phyloP scores from a whole-genome alignment of 2,329 filamentous ascomycete species.

The Penicillium palitans region DNA sequence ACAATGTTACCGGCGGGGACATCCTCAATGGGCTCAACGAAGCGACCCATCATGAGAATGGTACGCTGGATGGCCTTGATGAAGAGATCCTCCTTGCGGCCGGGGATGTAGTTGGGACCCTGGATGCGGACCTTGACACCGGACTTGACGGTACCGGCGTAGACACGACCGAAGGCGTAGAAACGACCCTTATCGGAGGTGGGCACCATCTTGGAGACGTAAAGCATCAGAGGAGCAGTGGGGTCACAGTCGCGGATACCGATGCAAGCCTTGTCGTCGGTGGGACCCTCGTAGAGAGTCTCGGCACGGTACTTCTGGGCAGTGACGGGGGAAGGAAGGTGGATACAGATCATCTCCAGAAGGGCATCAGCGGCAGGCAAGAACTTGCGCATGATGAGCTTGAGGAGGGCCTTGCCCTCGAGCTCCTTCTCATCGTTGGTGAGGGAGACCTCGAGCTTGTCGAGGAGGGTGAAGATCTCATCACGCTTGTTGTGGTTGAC shows the following conservation, averaged over 20 bases:
- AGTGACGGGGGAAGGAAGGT: conserved; percentile 92
- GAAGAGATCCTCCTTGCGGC: conserved; percentile 98
- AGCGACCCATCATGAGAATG: conserved; percentile 99
- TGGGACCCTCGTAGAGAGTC: conserved; percentile 97
- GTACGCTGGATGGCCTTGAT: conserved; percentile 99
- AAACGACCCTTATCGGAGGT: conserved; percentile 99
- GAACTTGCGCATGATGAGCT: conserved; percentile 98
- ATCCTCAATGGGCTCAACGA: conserved; percentile 98
- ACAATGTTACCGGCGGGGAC: conserved; percentile 99
- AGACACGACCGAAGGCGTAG: conserved; percentile 99
- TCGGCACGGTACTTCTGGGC: conserved; percentile 98
- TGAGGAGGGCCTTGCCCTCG: conserved; percentile 96
- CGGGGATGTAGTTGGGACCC: conserved; percentile 96
- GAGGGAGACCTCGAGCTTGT: conserved; percentile 96
- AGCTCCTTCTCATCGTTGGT: conserved; percentile 80
- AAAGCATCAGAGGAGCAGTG: conserved; percentile 98
- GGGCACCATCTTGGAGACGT: conserved; percentile 99
- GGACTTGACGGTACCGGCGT: conserved; percentile 95
- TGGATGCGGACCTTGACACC: conserved; percentile 99
- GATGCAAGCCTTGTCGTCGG: conserved; percentile 87
- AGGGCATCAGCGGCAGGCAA: conserved; percentile 96
- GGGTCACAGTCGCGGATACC: conserved; percentile 98
- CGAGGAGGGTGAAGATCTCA: conserved; percentile 75
- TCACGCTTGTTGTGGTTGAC: conserved; percentile 99
- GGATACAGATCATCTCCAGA: conserved; percentile 99